A percentile compares a stretch with the other conserved stretches of the same genome.
These are phyloP conservation scores for Trypanosoma platydactyli DNA, from an alignment of 208 protist genomes.

Conservation along the genomic window DNA sequence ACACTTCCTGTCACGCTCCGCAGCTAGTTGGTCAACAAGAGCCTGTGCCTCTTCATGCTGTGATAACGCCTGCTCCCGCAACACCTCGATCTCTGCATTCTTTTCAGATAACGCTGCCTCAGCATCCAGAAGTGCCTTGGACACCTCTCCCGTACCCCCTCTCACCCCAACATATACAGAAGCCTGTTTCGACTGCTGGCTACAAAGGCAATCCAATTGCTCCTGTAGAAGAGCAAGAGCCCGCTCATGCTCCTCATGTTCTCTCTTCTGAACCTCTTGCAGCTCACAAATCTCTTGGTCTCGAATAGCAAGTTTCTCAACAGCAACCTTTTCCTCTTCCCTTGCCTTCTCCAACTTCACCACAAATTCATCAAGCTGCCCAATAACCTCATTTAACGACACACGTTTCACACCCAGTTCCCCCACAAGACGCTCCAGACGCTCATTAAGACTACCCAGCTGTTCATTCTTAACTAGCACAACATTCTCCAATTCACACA, in stretches of 20 bases:
- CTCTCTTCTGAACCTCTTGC: conserved; percentile 53
- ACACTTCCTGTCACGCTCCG: conserved; percentile 53
- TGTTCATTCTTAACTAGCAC: conserved; percentile 36
- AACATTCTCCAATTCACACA: conserved; percentile 9
- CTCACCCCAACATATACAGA: conserved; percentile 35
- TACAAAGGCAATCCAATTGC: conserved; percentile 52
- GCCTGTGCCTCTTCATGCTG: conserved; percentile 65
- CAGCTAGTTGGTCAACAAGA: conserved; percentile 54
- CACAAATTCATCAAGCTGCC: conserved; percentile 65
- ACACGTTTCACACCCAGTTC: conserved; percentile 63
- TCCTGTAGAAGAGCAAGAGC: conserved; percentile 58
- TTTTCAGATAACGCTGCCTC: conserved; percentile 43
- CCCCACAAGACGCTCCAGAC: conserved; percentile 46
- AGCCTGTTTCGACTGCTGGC: conserved; percentile 43
- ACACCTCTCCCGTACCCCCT: conserved; percentile 41
- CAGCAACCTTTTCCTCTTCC: conserved; percentile 57
- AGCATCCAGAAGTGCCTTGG: conserved; percentile 35
- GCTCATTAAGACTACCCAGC: conserved; percentile 40
- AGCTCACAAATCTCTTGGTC: conserved; percentile 74
- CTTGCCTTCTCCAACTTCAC: conserved; percentile 37
- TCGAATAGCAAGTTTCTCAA: conserved; percentile 53
- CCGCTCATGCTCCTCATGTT: conserved; percentile 57
- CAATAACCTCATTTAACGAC: conserved; percentile 61
- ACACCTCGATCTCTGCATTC: conserved; percentile 44
- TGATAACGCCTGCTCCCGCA: conserved; percentile 50